Base-by-base conservation (phyloP, 805 yeast species). In the Candida succiphila region DNA sequence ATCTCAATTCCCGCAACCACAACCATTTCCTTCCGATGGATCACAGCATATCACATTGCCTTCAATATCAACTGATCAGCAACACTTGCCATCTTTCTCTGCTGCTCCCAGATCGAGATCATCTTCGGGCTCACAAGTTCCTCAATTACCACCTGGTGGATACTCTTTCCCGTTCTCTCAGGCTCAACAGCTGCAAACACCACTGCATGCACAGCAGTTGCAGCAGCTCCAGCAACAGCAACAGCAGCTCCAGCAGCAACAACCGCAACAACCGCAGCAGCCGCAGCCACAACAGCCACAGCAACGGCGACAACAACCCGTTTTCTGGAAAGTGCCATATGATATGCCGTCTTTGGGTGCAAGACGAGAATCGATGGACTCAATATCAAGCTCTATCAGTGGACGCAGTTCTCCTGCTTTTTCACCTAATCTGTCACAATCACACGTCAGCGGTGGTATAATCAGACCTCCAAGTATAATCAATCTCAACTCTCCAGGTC, bases 271-370 rank as follows among this genome's bases (percentile, higher is more conserved):
- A 12, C n/a, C 10, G n/a, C 7, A 15, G 16, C 20, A 30, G 42
- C 9, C 30, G 34, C 25, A 29, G 10, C 39, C 31, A 17, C 21
- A 22, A 10, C 26, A 25, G 17, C 33, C 19, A 12, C 27, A 41
- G 25, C 17, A 36, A 21, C 18, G 21, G 13, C 36, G 25, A 21
- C 37, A 27, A 8, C 56, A 45, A 31, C 52, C 48, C 4, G 42
- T 56, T 27, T 71, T 74, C 50, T 74, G 80, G 80, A 74, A 71
- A 44, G 79, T 72, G 4, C 79, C 79, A 6, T 70, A 69, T 45
- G 75, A 71, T 39, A 65, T 71, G 67, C 76, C 78, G 0, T 35
- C 43, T 20, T 44, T 32, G 37, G 48, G 58, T 17, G 7, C 29
- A 25, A 18, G 23, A 20, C 50, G 74, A 32, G 60, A 63, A 4